Percentiles rank a stretch among this genome's conserved stretches.
These are phyloP conservation scores for Suillus subaureus DNA, from an alignment of 768 basidiomycete species.

Conservation along the genomic window DNA sequence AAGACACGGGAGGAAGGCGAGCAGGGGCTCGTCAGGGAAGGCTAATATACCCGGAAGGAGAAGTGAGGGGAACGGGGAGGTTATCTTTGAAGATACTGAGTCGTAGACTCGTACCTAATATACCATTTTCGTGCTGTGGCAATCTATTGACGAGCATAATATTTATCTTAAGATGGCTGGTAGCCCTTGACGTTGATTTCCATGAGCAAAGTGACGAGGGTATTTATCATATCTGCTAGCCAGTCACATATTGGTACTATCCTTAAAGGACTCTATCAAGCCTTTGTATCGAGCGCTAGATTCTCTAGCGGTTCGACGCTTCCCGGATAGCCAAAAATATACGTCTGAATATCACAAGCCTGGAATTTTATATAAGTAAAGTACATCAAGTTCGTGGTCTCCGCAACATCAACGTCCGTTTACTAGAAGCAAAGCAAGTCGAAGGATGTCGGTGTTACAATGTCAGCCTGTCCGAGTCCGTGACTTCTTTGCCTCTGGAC, in stretches of 20 bases:
- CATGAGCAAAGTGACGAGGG: neutral
- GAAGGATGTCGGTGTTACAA: slow-evolving; percentile 4
- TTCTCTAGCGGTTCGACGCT: neutral
- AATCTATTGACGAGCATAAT: slow-evolving; percentile 1
- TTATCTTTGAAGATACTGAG: slow-evolving; percentile 52
- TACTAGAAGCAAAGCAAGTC: slow-evolving; percentile 3
- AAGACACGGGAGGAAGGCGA: slow-evolving; percentile 30
- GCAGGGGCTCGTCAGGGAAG: slow-evolving; percentile 26
- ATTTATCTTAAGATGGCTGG: neutral
- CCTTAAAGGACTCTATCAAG: neutral
- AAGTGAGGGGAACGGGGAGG: slow-evolving; percentile 50
- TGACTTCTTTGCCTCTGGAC: slow-evolving; percentile 22
- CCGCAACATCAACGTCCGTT: neutral
- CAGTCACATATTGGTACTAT: neutral
- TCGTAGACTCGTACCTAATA: neutral
- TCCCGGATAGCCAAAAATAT: neutral
- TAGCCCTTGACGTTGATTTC: neutral
- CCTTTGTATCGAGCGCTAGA: neutral
- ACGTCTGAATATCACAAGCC: neutral
- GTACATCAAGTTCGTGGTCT: neutral
- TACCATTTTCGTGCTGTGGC: neutral
- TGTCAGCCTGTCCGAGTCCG: slow-evolving; percentile 22
- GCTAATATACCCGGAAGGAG: slow-evolving; percentile 36
- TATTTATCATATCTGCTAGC: neutral
- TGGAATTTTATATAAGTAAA: neutral